Evolutionary conservation across 1,139 yeast species (phyloP), one percentile per base, ranked within the genome.

Genomic region (Saccharomyces hybrid): DNA sequence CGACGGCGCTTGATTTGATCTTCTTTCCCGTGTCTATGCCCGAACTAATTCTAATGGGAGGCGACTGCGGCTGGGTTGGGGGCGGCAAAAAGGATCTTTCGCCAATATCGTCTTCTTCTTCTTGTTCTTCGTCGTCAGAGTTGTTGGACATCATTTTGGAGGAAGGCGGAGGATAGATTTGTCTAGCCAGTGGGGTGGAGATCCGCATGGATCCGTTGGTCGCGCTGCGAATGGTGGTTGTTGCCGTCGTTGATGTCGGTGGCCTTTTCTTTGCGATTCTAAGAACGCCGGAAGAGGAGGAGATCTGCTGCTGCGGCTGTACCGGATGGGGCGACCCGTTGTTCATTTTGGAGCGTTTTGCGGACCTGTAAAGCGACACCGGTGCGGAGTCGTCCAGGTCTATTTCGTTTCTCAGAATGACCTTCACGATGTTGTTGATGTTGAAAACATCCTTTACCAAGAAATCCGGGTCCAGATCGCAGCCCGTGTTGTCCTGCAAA

Each of bases 391-490:
- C 58, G 7, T 62, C 63, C 0, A 69, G 49, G 23, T 62, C 63
- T 29, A 72, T 57, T 48, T 76, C 79, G 55, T 75, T 74, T 28
- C 71, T 70, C n/a, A 83, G 73, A 3, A 83, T 64, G 0, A 84
- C 83, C 50, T 84, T 72, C 14, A 86, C 75, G 3, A 79, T 69
- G 58, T 81, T 84, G 46, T 80, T 82, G 5, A 60, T 54, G 27
- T 76, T 73, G 63, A 87, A 84, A 6, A 86, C 83, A 60, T 85
- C 88, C 7, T 77, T 77, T 0, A 83, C 84, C 3, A 69, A 58
- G 60, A 82, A 87, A 56, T 86, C 95, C 0, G 90, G 89, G 67
- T 87, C 95, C 59, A 88, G 71, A 66, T 88, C 95, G 62, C 90
- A 86, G 57, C 77, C 76, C 56, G 80, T 78, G 31, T 70, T 69